Percentiles rank a stretch among this genome's conserved stretches.
Evolutionary conservation across 495 filamentous ascomycete species (phyloP).

Genomic region (Penicillium bovifimosum): DNA sequence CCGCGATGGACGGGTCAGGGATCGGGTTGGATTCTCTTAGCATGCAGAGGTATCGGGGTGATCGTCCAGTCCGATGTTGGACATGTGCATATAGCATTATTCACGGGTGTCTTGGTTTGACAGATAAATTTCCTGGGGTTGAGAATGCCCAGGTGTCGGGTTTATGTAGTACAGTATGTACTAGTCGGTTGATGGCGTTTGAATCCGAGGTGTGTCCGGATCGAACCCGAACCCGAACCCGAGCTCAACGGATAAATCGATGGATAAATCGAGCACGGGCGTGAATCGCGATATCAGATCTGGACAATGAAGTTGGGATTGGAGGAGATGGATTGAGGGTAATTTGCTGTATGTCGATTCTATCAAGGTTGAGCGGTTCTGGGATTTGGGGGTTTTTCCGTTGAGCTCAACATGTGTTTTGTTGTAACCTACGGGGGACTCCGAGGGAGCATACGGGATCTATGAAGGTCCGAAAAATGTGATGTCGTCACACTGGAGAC

Average conservation of each 20-base stretch:
- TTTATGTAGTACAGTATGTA: neutral
- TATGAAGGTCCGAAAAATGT: neutral
- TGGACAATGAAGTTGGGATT: no score
- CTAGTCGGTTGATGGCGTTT: neutral
- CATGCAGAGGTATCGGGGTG: neutral
- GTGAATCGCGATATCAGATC: no score
- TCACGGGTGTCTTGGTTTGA: neutral
- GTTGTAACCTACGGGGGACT: no score
- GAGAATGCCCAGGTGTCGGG: neutral
- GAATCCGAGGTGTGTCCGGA: neutral
- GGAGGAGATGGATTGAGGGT: no score
- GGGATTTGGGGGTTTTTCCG: no score
- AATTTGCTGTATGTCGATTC: no score
- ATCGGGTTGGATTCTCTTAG: neutral
- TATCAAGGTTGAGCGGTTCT: no score
- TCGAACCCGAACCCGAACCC: neutral
- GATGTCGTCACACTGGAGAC: no score
- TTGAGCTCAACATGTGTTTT: no score
- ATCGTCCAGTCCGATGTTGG: neutral
- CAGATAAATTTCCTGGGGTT: neutral
- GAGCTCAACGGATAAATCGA: no score
- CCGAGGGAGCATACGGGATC: neutral
- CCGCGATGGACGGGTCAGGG: neutral
- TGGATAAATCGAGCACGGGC: no score
- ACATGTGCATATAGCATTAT: neutral